Conservation (phyloP, 2,329 filamentous ascomycete species). For the Aphanoascus verrucosus region DNA sequence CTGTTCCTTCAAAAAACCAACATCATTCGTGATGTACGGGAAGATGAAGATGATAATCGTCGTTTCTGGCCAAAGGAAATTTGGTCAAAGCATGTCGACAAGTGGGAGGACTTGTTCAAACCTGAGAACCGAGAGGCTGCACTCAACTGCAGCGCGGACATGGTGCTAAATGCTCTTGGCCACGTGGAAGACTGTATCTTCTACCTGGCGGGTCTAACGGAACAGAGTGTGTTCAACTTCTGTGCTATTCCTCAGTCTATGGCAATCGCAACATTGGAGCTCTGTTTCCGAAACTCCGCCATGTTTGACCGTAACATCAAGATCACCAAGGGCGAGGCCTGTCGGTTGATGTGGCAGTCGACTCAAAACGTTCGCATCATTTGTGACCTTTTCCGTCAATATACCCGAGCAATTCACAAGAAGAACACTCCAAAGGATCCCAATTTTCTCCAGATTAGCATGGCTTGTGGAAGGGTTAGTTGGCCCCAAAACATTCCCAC, state of each 20-base stretch:
- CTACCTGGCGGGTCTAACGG: constrained; percentile 87
- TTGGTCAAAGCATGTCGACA: constrained; percentile 88
- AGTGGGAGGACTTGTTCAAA: constrained; percentile 83
- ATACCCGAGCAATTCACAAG: constrained; percentile 70
- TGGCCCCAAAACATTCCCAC: not conserved
- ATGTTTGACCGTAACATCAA: constrained; percentile 86
- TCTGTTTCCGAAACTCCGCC: constrained; percentile 80
- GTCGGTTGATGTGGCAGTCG: constrained; percentile 79
- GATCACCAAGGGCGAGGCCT: constrained; percentile 91
- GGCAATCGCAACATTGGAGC: constrained; percentile 89
- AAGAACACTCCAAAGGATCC: constrained; percentile 93
- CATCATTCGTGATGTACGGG: constrained; percentile 89
- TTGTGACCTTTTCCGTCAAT: constrained; percentile 70
- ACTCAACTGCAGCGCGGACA: constrained; percentile 77
- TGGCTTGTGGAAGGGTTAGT: constrained; percentile 71
- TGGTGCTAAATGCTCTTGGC: constrained; percentile 81
- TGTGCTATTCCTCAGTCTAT: constrained; percentile 93
- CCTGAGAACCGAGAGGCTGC: constrained; percentile 67
- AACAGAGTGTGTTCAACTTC: constrained; percentile 99
- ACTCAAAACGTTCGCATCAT: constrained; percentile 79
- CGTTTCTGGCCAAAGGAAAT: constrained; percentile 94
- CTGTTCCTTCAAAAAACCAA: constrained; percentile 97
- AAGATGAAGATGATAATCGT: constrained; percentile 77
- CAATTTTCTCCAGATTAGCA: constrained; percentile 83
- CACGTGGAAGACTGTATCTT: constrained; percentile 91